Conservation (phyloP, 495 filamentous ascomycete species). For the Neurospora hispaniola region DNA sequence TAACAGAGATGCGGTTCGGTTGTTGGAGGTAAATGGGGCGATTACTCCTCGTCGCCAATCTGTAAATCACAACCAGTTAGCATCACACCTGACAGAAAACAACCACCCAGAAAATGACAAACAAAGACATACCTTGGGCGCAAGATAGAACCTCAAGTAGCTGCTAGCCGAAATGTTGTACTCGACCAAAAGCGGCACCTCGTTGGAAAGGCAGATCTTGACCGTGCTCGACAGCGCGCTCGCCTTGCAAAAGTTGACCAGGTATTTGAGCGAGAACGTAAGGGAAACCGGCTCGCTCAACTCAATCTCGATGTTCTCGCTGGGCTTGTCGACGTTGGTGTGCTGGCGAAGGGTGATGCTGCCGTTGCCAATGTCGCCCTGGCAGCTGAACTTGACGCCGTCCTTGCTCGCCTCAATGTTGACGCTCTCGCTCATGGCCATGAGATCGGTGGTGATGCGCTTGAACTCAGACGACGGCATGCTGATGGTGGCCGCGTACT, state of each 20-base stretch:
- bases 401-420: conserved; percentile 95
- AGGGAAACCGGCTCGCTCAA: conserved; percentile 87
- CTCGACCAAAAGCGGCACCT: conserved; percentile 93
- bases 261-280: conserved; percentile 98
- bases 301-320: conserved; percentile 75
- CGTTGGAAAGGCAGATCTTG: conserved; percentile 85
- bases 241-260: conserved; percentile 99
- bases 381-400: conserved; percentile 89
- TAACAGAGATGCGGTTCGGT: not conserved
- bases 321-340: conserved; percentile 83
- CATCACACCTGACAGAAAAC: not conserved
- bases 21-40: not conserved
- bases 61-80: conserved; percentile 20
- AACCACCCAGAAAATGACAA: not conserved
- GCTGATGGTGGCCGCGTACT: conserved; percentile 82
- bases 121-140: conserved; percentile 67
- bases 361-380: conserved; percentile 92
- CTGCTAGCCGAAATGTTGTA: conserved; percentile 67
- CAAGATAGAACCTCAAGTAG: conserved; percentile 92
- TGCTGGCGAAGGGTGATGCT: conserved; percentile 84
- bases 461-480: conserved; percentile 91
- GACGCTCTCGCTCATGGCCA: conserved; percentile 82
- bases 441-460: conserved; percentile 87
- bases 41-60: conserved; percentile 90
- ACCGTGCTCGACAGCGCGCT: conserved; percentile 71